Conservation (phyloP, 2,329 filamentous ascomycete species). For the Ascomycota sp. region DNA sequence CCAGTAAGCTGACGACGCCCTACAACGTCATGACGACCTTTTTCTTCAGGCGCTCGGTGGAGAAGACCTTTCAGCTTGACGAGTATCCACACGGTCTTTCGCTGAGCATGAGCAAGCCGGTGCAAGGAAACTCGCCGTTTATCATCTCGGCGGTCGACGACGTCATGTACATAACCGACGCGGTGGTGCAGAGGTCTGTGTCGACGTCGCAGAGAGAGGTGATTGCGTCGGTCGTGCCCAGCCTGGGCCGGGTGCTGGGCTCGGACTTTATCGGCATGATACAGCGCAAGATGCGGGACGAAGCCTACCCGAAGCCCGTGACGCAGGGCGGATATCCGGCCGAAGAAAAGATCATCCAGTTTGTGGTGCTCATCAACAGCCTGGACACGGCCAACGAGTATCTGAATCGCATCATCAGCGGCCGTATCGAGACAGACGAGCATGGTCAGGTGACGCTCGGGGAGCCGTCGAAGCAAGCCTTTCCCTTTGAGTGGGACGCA, state of each 20-base stretch:
- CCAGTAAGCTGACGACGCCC: conserved; percentile 50
- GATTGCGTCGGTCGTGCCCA: conserved; percentile 57
- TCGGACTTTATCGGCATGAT: conserved; percentile 93
- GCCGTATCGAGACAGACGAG: conserved; percentile 33
- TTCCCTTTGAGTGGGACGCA: conserved; percentile 64
- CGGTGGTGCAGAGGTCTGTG: conserved; percentile 69
- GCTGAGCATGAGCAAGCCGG: conserved; percentile 48
- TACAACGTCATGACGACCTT: conserved; percentile 91
- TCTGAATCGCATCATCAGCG: conserved; percentile 62
- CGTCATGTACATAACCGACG: conserved; percentile 97
- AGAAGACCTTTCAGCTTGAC: conserved; percentile 93
- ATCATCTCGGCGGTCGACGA: conserved; percentile 94
- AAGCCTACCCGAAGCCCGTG: conserved; percentile 67
- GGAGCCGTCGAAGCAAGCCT: conserved; percentile 38
- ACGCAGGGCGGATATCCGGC: conserved; percentile 68
- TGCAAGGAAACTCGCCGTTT: conserved; percentile 65
- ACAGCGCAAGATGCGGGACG: conserved; percentile 92
- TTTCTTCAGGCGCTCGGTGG: conserved; percentile 88
- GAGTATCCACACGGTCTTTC: conserved; percentile 67
- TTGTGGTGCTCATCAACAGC: conserved; percentile 88
- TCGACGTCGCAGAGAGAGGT: conserved; percentile 69
- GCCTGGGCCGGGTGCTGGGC: conserved; percentile 59
- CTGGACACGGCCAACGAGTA: conserved; percentile 87
- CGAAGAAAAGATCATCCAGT: conserved; percentile 72
- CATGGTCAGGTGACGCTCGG: conserved; percentile 17